Evolutionary conservation across 2,329 filamentous ascomycete species (phyloP).

Genomic region (Helotiales sp.): DNA sequence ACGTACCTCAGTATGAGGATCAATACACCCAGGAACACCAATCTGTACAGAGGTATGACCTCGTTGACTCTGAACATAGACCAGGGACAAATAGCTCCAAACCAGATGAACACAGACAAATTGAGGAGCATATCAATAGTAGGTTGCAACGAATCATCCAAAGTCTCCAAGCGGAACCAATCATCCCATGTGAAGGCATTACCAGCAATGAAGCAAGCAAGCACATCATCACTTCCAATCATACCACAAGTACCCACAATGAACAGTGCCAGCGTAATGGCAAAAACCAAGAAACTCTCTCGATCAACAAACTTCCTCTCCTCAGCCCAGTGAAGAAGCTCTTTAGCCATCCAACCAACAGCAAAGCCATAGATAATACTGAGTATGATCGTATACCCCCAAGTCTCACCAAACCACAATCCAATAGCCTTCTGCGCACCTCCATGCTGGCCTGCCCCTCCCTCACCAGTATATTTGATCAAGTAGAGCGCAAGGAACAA

Average conservation of each 20-base stretch:
- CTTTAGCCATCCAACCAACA: conserved; percentile 80
- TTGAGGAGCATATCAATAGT: conserved; percentile 96
- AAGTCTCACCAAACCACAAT: conserved; percentile 82
- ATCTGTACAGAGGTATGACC: conserved; percentile 71
- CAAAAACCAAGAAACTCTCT: conserved; percentile 53
- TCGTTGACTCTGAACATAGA: conserved; percentile 62
- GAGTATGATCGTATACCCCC: conserved; percentile 79
- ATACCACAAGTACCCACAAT: conserved; percentile 89
- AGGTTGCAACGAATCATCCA: conserved; percentile 89
- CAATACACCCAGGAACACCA: conserved; percentile 72
- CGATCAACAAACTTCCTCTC: conserved; percentile 64
- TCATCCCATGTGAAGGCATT: conserved; percentile 92
- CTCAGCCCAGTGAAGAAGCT: conserved; percentile 82
- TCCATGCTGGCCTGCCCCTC: conserved; percentile 53
- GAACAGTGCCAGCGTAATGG: conserved; percentile 78
- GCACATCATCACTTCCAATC: conserved; percentile 84
- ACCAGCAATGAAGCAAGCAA: conserved; percentile 90
- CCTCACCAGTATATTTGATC: conserved; percentile 70
- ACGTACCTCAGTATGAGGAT: conserved; percentile 67
- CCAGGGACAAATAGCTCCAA: conserved; percentile 85
- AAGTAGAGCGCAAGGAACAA: conserved; percentile 82
- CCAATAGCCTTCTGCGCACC: conserved; percentile 68
- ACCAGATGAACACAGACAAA: conserved; percentile 81
- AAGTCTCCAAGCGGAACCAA: conserved; percentile 87
- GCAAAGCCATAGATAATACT: conserved; percentile 75